phyloP scores from a whole-genome alignment of 768 basidiomycete genomes.

The Porpolomopsis calyptriformis region DNA sequence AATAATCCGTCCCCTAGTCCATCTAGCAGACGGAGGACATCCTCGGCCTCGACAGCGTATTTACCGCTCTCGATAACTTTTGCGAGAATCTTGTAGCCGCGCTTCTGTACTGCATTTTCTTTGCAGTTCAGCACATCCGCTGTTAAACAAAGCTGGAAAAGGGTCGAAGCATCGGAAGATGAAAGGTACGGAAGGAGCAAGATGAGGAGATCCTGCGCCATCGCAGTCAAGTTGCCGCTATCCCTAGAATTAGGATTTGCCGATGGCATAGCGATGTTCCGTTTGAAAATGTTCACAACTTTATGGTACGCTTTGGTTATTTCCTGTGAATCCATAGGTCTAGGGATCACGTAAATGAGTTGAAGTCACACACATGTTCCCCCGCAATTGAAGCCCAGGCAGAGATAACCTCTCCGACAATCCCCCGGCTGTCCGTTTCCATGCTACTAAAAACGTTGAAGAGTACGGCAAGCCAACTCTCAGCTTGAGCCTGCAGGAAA shows the following conservation, averaged over 20 bases:
- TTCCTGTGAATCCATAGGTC: slow-evolving; percentile 43
- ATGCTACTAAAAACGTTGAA: slow-evolving; percentile 94
- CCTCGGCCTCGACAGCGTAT: slow-evolving; percentile 42
- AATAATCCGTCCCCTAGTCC: slow-evolving; percentile 53
- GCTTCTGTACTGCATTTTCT: slow-evolving; percentile 90
- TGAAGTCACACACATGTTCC: slow-evolving; percentile 36
- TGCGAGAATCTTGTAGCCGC: slow-evolving; percentile 81
- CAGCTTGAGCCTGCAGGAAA: slow-evolving; percentile 66
- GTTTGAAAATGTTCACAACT: slow-evolving; percentile 59
- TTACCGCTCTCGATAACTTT: slow-evolving; percentile 60
- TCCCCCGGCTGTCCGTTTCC: slow-evolving; percentile 58
- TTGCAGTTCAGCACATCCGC: slow-evolving; percentile 58
- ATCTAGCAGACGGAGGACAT: slow-evolving; percentile 55
- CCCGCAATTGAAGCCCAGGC: slow-evolving; percentile 80
- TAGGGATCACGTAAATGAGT: no score
- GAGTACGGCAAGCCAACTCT: slow-evolving; percentile 90
- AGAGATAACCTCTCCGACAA: slow-evolving; percentile 81
- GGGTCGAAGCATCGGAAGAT: slow-evolving; percentile 40
- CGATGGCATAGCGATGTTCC: slow-evolving; percentile 40
- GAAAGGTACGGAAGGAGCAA: slow-evolving; percentile 73
- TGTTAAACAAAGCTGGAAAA: slow-evolving; percentile 64
- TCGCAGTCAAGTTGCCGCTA: slow-evolving; percentile 40
- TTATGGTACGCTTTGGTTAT: slow-evolving; percentile 74
- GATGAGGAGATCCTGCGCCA: slow-evolving; percentile 77
- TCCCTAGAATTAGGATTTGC: slow-evolving; percentile 25